Conservation (phyloP, 139 green algal genomes). For the Picochlorum sp. region DNA sequence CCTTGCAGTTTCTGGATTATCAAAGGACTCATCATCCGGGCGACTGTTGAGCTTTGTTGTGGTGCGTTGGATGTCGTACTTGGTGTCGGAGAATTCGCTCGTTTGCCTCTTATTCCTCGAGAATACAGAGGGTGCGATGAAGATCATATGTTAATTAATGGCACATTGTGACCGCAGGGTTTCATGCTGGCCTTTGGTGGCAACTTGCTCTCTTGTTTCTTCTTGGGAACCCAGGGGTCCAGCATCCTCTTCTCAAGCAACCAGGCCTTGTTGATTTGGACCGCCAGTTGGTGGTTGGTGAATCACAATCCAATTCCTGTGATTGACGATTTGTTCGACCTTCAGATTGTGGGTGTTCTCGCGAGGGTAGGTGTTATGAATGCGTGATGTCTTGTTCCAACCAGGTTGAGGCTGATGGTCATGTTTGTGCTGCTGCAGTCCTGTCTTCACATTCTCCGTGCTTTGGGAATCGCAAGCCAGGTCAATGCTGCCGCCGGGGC, state of each 20-base stretch:
- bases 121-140: not conserved
- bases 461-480: not conserved
- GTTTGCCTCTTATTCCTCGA: not conserved
- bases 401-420: too few species aligned
- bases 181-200: slow-evolving; percentile 14
- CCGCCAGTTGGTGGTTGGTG: slow-evolving; percentile 5
- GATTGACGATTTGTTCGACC: not conserved
- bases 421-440: not conserved
- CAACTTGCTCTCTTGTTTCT: not conserved
- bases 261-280: slow-evolving; percentile 6
- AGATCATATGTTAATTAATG: not conserved
- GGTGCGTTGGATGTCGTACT: not conserved
- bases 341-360: not conserved
- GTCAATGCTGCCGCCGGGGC: slow-evolving; percentile 5
- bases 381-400: not conserved
- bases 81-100: not conserved
- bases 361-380: not conserved
- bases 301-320: slow-evolving; percentile 7
- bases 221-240: not conserved
- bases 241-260: slow-evolving; percentile 10
- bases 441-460: slow-evolving; percentile 9
- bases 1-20: slow-evolving; percentile 2
- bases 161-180: not conserved
- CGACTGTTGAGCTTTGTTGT: not conserved
- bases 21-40: slow-evolving; percentile 2